Conservation (phyloP, 2,329 filamentous ascomycete species). For the Fusarium xyrophilum region DNA sequence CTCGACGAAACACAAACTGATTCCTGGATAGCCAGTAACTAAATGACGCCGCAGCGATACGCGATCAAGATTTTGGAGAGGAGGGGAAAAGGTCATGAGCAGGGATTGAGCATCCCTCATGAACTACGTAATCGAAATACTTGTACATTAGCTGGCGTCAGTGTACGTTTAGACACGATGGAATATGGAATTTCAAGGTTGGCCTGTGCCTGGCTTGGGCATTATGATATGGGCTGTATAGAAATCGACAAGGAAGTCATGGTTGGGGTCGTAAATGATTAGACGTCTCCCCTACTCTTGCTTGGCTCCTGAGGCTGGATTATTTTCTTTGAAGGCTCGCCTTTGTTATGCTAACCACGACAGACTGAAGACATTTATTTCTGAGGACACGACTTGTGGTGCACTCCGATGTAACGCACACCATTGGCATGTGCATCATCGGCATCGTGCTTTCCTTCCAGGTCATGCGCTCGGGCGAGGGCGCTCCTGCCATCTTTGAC, state of each 20-base stretch:
- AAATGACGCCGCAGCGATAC: conserved; percentile 25
- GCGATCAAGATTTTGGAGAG: conserved; percentile 2
- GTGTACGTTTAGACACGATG: conserved; percentile 42
- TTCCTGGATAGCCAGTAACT: conserved; percentile 38
- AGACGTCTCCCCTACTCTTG: neutral
- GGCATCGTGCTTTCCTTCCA: neutral
- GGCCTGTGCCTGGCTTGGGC: conserved; percentile 21
- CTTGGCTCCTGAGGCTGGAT: neutral
- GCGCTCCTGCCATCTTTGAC: neutral
- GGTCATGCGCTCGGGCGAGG: neutral
- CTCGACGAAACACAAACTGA: conserved; percentile 11
- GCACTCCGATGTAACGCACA: too few relatives aligned
- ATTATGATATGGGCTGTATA: conserved; percentile 31
- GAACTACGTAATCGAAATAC: conserved; percentile 32
- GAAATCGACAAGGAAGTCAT: conserved; percentile 25
- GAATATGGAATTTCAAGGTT: conserved; percentile 20
- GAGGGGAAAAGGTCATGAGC: neutral
- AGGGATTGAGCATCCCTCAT: neutral
- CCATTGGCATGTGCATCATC: neutral
- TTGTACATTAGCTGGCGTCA: conserved; percentile 41
- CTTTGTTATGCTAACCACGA: neutral
- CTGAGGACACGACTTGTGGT: neutral
- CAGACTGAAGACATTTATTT: neutral
- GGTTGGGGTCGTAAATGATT: conserved; percentile 10
- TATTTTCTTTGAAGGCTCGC: neutral